Evolutionary conservation across 352 stramenopile species (phyloP).

Genomic region (Pythium plurisporium): DNA sequence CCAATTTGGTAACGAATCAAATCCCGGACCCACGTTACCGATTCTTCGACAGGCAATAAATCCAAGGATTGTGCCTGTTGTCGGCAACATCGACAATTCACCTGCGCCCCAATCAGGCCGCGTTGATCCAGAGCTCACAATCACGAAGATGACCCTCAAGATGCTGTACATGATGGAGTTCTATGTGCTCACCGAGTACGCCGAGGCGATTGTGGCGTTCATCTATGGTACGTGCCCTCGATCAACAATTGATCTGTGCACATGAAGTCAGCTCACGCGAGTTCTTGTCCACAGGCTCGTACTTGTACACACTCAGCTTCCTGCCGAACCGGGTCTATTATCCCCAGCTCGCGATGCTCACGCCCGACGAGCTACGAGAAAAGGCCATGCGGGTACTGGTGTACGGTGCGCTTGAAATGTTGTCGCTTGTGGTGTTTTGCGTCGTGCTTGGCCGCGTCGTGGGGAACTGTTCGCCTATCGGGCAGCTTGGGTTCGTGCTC

Average conservation of each 20-base stretch:
- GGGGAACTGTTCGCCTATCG: not conserved
- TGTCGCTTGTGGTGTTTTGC: slow-evolving; percentile 4
- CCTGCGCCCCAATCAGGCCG: too few species aligned
- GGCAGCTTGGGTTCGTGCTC: slow-evolving; percentile 30
- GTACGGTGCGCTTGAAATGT: not conserved
- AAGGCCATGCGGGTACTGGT: not conserved
- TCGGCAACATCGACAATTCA: not conserved
- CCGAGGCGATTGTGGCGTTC: slow-evolving; percentile 18
- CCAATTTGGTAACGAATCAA: too few species aligned
- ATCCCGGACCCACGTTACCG: too few species aligned
- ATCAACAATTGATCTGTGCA: not conserved
- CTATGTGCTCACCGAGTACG: slow-evolving; percentile 21
- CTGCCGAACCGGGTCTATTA: slow-evolving; percentile 13
- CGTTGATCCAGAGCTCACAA: not conserved
- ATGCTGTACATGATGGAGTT: slow-evolving; percentile 17
- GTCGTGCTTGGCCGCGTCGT: not conserved
- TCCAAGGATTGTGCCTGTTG: not conserved
- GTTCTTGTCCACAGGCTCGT: too few species aligned
- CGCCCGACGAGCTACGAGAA: not conserved
- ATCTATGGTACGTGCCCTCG: slow-evolving; percentile 10
- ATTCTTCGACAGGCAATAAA: too few species aligned
- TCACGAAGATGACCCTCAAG: not conserved
- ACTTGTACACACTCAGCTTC: not conserved
- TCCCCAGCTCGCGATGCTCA: not conserved
- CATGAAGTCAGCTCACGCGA: too few species aligned